Evolutionary conservation across 371 early-diverging fungal genomes (phyloP), one percentile per base, ranked within the genome.

Genomic region (Zychaea mexicana): DNA sequence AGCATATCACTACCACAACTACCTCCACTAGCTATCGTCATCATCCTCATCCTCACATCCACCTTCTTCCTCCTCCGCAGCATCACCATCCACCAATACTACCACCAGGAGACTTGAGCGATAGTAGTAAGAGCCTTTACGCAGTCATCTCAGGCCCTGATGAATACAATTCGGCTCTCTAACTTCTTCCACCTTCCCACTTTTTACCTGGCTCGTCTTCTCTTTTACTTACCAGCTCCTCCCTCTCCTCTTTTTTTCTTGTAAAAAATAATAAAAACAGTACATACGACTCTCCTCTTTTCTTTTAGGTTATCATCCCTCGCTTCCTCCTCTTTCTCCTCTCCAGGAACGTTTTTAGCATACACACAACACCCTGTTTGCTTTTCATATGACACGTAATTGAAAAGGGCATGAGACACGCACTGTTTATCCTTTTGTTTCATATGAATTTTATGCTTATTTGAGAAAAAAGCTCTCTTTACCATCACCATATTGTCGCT

Each of bases 381-480:
- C n/a, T 42, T 49, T 49, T 49, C 49, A 49, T 49, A 49, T 49
- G 49, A 49, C 22, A 49, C 26, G 42, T 56, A 32, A 17, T 49
- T 49, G 49, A 49, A 49, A 49, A 22, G 22, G 49, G 5, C 49
- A 49, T 49, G 49, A 24, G 49, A 22, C 49, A 49, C 49, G 49
- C 49, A 17, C 27, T 38, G 5, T 17, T 52, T 52, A 61, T 47
- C 47, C 12, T 49, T 36, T 42, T 42, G 38, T 38, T 62, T 57
- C 58, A 38, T 49, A 47, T 49, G 21, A 39, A 49, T 57, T 38
- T 27, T 19, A 31, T 5, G 7, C 52, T 27, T 24, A 5, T 27
- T 27, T 53, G 6, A 22, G 13, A 30, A 27, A 30, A 24, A 10
- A 27, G 13, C 32, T 49, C 28, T 22, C 31, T 46, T 26, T 21